Evolutionary conservation across 768 basidiomycete species (phyloP).

Genomic region (Trametes elegans): DNA sequence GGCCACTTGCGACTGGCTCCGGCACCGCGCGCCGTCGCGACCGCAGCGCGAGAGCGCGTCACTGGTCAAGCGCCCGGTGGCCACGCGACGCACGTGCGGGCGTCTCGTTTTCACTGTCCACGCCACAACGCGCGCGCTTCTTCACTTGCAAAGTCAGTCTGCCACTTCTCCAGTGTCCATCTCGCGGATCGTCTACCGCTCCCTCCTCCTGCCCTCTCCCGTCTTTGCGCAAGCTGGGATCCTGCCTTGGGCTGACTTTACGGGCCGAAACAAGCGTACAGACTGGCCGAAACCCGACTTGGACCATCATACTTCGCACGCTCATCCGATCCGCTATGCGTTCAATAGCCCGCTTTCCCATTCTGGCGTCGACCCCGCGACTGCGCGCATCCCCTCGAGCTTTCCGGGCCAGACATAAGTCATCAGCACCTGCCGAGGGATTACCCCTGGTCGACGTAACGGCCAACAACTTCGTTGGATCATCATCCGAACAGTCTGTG

Average conservation of each 20-base stretch:
- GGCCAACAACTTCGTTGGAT: neutral
- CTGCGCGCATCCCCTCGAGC: neutral
- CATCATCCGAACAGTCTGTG: neutral
- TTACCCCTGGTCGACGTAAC: neutral
- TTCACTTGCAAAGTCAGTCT: neutral
- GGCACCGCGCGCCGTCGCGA: constrained; percentile 4
- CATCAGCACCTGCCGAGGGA: neutral
- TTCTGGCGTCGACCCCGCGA: neutral
- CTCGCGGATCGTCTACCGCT: too few species aligned
- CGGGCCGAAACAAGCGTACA: too few species aligned
- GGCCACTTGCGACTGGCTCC: neutral
- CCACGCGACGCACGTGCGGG: neutral
- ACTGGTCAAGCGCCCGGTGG: neutral
- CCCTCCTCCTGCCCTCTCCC: too few species aligned
- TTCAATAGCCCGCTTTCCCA: neutral
- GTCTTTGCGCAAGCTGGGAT: too few species aligned
- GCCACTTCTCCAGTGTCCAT: neutral
- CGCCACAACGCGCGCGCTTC: constrained; percentile 1
- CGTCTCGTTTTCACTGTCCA: neutral
- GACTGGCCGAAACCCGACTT: too few species aligned
- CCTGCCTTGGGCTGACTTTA: too few species aligned
- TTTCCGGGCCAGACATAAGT: neutral
- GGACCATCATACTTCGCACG: too few species aligned
- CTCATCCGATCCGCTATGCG: neutral
- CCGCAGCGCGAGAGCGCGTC: neutral